Evolutionary conservation across 768 basidiomycete species (phyloP).

Genomic region (Rhizopogon roseolus): DNA sequence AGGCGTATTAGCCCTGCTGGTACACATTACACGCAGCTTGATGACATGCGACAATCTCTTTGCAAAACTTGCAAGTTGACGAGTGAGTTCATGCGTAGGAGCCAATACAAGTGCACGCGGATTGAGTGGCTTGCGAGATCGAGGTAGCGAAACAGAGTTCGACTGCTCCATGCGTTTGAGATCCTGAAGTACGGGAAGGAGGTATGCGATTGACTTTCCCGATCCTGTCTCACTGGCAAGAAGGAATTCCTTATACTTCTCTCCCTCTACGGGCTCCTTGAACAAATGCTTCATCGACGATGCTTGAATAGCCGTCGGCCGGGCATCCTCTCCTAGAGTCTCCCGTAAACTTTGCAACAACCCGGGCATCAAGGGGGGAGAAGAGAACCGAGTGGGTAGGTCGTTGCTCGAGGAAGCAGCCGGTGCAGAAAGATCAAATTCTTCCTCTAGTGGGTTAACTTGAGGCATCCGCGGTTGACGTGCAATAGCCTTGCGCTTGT

Average conservation of each 20-base stretch:
- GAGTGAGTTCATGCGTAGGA: conserved; percentile 85
- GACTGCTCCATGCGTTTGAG: conserved; percentile 61
- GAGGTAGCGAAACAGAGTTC: conserved; percentile 4
- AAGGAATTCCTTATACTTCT: conserved; percentile 42
- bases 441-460: conserved; percentile 26
- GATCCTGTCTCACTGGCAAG: conserved; percentile 89
- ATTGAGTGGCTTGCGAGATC: conserved; percentile 34
- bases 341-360: conserved; percentile 54
- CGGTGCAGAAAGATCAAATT: conserved; percentile 31
- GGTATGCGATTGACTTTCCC: conserved; percentile 88
- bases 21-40: conserved; percentile 73
- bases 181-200: conserved; percentile 76
- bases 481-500: conserved; percentile 2
- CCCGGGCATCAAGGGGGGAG: conserved; percentile 67
- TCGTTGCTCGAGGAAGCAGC: conserved; percentile 14
- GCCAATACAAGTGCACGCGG: conserved; percentile 81
- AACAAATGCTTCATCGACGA: conserved; percentile 67
- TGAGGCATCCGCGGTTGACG: not conserved
- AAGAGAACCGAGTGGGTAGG: conserved; percentile 45
- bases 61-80: conserved; percentile 72
- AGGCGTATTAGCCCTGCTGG: conserved; percentile 53
- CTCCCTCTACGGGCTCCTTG: conserved; percentile 13
- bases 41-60: conserved; percentile 70
- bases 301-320: conserved; percentile 77
- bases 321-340: conserved; percentile 48